phyloP scores from a whole-genome alignment of 768 basidiomycete genomes.

The Lactarius sanguifluus region DNA sequence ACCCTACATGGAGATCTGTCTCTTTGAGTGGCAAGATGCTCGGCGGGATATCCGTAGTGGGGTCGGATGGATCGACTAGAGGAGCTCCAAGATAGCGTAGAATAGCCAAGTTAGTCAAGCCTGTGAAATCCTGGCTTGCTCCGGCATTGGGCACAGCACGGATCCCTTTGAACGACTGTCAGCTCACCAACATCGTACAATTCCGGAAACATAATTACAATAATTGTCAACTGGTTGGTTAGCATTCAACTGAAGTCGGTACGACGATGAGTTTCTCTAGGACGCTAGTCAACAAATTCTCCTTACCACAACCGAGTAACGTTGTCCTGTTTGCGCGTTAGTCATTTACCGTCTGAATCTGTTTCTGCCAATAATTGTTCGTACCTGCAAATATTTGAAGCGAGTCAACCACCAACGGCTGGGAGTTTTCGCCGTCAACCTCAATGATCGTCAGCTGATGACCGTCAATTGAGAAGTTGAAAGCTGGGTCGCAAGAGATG shows the following conservation, averaged over 20 bases:
- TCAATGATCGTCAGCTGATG: conserved; percentile 29
- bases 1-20: conserved; percentile 22
- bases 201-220: background rate
- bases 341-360: background rate
- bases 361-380: background rate
- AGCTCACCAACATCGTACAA: background rate
- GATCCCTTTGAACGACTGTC: conserved; percentile 8
- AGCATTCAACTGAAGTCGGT: conserved; percentile 24
- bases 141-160: conserved; percentile 9
- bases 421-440: conserved; percentile 31
- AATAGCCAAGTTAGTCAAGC: conserved; percentile 25
- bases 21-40: conserved; percentile 8
- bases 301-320: conserved; percentile 36
- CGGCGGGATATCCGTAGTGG: background rate
- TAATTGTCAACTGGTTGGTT: conserved; percentile 25
- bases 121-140: conserved; percentile 1
- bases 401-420: conserved; percentile 32
- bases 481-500: conserved; percentile 20
- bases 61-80: background rate
- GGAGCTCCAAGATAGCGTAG: conserved; percentile 22
- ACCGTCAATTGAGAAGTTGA: conserved; percentile 23
- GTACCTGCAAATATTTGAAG: conserved; percentile 32
- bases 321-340: conserved; percentile 23
- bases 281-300: background rate
- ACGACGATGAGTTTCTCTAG: background rate